Evolutionary conservation across 148 eudicot genomes (phyloP).

Genomic region (Selenicereus undatus): DNA sequence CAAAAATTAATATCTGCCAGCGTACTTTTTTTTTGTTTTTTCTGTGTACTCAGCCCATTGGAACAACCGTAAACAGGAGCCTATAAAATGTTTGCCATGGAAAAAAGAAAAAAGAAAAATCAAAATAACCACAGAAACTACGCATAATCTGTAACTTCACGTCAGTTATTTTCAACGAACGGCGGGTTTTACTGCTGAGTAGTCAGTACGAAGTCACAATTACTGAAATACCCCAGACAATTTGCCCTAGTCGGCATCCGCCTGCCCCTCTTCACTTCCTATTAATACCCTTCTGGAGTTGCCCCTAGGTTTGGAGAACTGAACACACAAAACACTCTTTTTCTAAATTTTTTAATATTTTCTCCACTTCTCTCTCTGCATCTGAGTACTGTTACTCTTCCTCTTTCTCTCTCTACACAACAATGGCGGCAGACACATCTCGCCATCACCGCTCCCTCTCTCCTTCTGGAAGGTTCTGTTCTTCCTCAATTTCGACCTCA

Average conservation of each 20-base stretch:
- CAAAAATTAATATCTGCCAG: too few relatives aligned
- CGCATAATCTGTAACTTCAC: background rate
- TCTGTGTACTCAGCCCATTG: too few relatives aligned
- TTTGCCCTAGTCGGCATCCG: background rate
- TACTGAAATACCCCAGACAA: background rate
- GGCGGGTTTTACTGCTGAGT: slow-evolving; percentile 13
- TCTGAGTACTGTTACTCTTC: background rate
- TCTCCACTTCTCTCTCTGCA: background rate
- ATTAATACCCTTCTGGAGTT: slow-evolving; percentile 29
- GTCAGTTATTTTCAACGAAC: slow-evolving; percentile 30
- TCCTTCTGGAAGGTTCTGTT: slow-evolving; percentile 51
- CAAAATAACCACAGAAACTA: background rate
- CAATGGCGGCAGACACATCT: slow-evolving; percentile 39
- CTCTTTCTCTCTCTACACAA: slow-evolving; percentile 15
- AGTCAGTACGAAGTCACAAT: background rate
- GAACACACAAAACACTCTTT: slow-evolving; percentile 24
- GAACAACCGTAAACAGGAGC: too few relatives aligned
- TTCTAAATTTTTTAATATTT: slow-evolving; percentile 10
- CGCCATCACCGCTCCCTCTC: slow-evolving; percentile 46
- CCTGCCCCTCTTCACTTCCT: slow-evolving; percentile 10
- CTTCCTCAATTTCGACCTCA: slow-evolving; percentile 38
- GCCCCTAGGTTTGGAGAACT: slow-evolving; percentile 40
- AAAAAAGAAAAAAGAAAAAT: background rate
- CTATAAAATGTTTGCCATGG: too few relatives aligned
- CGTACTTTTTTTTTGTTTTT: too few relatives aligned